Evolutionary conservation across 2,329 filamentous ascomycete genomes (phyloP).

Genomic region (Tricladium varicosporioides): DNA sequence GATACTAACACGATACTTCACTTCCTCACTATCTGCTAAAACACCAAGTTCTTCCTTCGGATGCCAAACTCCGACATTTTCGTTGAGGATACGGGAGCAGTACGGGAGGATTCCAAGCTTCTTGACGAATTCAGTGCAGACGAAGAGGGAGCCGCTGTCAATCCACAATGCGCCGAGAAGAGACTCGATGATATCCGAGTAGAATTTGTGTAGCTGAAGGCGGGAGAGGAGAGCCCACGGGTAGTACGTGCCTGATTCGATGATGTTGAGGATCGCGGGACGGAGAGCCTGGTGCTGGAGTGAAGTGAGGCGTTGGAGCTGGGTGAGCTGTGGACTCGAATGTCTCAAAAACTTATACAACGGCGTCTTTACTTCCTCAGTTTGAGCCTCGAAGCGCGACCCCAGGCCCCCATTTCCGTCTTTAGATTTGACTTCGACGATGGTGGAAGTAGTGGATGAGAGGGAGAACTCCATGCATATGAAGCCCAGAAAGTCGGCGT

Average conservation of each 20-base stretch:
- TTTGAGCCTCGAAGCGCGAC: slow-evolving; percentile 4
- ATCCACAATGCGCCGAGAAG: slow-evolving; percentile 81
- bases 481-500: slow-evolving; percentile 77
- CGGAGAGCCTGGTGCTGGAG: slow-evolving; percentile 40
- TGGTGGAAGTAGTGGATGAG: slow-evolving; percentile 13
- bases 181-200: slow-evolving; percentile 80
- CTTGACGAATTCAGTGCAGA: slow-evolving; percentile 60
- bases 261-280: slow-evolving; percentile 44
- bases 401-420: not conserved
- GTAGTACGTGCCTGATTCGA: slow-evolving; percentile 54
- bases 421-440: not conserved
- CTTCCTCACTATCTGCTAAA: slow-evolving; percentile 49
- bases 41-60: slow-evolving; percentile 68
- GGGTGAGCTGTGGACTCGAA: slow-evolving; percentile 45
- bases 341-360: slow-evolving; percentile 73
- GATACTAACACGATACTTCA: slow-evolving; percentile 50
- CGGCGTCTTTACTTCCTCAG: slow-evolving; percentile 13
- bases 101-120: slow-evolving; percentile 63
- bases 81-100: slow-evolving; percentile 59
- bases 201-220: slow-evolving; percentile 70
- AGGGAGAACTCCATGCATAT: slow-evolving; percentile 60
- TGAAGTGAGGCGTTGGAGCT: slow-evolving; percentile 38
- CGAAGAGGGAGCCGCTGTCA: slow-evolving; percentile 64
- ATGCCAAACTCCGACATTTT: slow-evolving; percentile 40
- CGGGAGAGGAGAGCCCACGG: slow-evolving; percentile 74